phyloP scores from a whole-genome alignment of 768 basidiomycete species.

The Galerina marginata region DNA sequence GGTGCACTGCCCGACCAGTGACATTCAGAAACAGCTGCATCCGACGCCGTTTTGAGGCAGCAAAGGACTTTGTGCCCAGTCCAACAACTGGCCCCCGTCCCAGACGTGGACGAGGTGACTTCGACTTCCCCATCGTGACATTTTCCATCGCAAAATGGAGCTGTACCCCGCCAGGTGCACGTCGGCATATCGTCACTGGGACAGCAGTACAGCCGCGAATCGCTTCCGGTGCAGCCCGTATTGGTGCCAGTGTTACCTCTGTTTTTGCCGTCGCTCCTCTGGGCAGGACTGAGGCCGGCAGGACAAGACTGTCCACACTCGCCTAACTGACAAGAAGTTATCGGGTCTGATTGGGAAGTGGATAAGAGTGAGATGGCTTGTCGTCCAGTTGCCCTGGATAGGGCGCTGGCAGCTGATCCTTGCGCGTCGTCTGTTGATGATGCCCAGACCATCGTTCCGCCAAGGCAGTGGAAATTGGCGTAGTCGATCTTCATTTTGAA shows the following conservation, averaged over 20 bases:
- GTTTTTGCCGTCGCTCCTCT: background rate
- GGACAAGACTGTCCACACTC: background rate
- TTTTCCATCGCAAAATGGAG: background rate
- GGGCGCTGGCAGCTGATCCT: too few relatives aligned
- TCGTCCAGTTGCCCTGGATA: too few relatives aligned
- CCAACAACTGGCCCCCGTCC: background rate
- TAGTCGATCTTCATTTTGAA: too few relatives aligned
- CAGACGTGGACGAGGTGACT: background rate
- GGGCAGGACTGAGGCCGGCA: background rate
- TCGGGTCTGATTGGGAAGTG: too few relatives aligned
- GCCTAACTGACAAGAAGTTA: background rate
- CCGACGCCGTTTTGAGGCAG: background rate
- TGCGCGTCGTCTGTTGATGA: too few relatives aligned
- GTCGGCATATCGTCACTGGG: background rate
- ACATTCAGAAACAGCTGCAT: background rate
- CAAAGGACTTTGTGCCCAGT: background rate
- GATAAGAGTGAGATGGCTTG: too few relatives aligned
- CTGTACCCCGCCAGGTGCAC: slow-evolving; percentile 1
- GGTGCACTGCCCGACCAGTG: background rate
- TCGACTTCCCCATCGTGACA: background rate
- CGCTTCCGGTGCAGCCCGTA: too few relatives aligned
- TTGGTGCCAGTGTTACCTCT: background rate
- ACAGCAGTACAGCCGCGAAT: too few relatives aligned
- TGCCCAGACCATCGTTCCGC: too few relatives aligned
- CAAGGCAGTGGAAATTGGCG: too few relatives aligned